A percentile compares a stretch with the other conserved stretches of the same genome.
phyloP scores from a whole-genome alignment of 2,329 filamentous ascomycete species.

The Aspergillus calidoustus region DNA sequence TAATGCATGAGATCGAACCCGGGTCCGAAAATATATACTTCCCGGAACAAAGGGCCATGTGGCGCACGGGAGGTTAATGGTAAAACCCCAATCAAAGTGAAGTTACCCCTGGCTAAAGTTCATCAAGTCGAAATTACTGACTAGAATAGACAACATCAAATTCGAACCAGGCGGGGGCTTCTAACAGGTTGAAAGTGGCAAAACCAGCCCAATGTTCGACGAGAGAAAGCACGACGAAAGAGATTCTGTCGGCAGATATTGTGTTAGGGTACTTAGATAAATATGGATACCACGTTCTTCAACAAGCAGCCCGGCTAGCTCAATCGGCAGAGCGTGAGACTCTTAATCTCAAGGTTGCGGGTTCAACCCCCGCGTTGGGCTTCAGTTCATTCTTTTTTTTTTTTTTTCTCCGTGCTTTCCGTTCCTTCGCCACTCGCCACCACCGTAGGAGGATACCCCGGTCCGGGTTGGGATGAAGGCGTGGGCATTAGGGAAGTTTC shows the following conservation, averaged over 20 bases:
- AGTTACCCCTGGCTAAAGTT: too few relatives aligned
- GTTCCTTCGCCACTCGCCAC: neutral
- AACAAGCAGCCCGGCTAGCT: neutral
- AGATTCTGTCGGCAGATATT: too few relatives aligned
- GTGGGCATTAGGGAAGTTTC: constrained; percentile 4
- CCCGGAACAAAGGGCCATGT: neutral
- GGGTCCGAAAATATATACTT: neutral
- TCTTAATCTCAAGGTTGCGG: neutral
- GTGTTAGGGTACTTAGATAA: too few relatives aligned
- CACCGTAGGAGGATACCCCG: neutral
- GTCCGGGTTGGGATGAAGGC: constrained; percentile 13
- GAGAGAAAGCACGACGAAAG: too few relatives aligned
- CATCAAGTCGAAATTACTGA: too few relatives aligned
- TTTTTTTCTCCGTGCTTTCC: neutral
- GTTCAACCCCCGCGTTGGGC: neutral
- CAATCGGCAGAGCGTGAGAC: neutral
- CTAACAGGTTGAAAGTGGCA: too few relatives aligned
- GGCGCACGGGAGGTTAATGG: neutral
- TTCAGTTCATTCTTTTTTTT: neutral
- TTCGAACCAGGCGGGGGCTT: too few relatives aligned
- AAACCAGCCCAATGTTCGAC: too few relatives aligned
- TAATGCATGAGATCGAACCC: too few relatives aligned
- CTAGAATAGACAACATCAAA: too few relatives aligned
- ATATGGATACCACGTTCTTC: too few relatives aligned
- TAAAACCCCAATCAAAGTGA: too few relatives aligned